Conservation (phyloP, 192 early-diverging fungal genomes). For the Coemansia furcata region DNA sequence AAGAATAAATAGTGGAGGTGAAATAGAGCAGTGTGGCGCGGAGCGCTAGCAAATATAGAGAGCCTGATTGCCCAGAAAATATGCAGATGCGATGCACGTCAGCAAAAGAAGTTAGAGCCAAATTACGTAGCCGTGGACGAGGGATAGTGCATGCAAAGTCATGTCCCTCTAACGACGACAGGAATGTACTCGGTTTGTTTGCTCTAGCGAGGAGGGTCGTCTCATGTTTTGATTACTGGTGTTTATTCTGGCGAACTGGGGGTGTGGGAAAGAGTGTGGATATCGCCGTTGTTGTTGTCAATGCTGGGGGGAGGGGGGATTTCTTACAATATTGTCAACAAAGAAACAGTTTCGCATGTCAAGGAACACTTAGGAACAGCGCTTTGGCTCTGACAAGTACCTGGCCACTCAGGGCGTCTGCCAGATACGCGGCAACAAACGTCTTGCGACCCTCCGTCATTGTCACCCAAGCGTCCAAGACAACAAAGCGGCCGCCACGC, state of each 20-base stretch:
- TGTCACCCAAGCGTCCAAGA: constrained; percentile 42
- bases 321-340: neutral
- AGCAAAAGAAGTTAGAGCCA: neutral
- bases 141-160: neutral
- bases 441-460: constrained; percentile 35
- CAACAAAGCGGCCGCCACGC: constrained; percentile 20
- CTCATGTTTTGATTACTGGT: no score
- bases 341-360: neutral
- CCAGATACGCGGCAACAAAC: constrained; percentile 22
- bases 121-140: neutral
- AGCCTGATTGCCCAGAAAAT: neutral
- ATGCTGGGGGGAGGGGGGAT: no score
- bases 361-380: constrained; percentile 30
- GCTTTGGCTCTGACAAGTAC: constrained; percentile 23
- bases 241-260: neutral
- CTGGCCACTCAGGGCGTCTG: constrained; percentile 25
- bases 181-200: neutral
- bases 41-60: neutral
- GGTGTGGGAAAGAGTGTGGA: neutral
- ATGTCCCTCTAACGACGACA: neutral
- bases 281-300: neutral
- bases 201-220: neutral
- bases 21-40: neutral
- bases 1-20: neutral
- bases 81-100: neutral